phyloP scores from a whole-genome alignment of 192 early-diverging fungal genomes.

The Gryganskiella cystojenkinii region DNA sequence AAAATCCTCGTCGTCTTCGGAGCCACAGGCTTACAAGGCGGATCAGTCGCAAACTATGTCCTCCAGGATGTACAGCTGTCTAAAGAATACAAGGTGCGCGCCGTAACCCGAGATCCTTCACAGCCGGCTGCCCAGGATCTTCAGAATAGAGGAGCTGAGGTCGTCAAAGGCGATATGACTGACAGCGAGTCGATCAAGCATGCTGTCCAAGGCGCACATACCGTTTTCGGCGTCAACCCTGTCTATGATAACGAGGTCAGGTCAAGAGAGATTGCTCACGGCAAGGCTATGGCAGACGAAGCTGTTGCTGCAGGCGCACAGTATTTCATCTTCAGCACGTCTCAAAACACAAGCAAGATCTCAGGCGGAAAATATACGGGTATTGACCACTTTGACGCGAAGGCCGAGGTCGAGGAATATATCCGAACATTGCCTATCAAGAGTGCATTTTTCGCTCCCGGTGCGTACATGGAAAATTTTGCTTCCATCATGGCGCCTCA shows the following conservation, averaged over 20 bases:
- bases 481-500: conserved; percentile 1
- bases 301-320: conserved; percentile 12
- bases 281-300: conserved; percentile 14
- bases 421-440: conserved; percentile 25
- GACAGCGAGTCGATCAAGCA: conserved; percentile 24
- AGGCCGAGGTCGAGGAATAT: conserved; percentile 18
- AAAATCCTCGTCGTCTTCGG: conserved; percentile 35
- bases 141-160: conserved; percentile 17
- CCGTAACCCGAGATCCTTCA: conserved; percentile 16
- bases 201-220: conserved; percentile 30
- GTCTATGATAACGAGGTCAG: conserved; percentile 4
- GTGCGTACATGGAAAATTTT: conserved; percentile 20
- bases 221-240: conserved; percentile 23
- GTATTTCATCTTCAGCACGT: conserved; percentile 26
- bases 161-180: conserved; percentile 19
- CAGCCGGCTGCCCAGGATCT: conserved; percentile 17
- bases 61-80: conserved; percentile 20
- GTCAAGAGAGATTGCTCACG: conserved; percentile 10
- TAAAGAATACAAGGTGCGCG: conserved; percentile 18
- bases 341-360: neutral
- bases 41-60: conserved; percentile 16
- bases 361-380: neutral
- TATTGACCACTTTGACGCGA: neutral
- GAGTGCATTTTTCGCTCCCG: conserved; percentile 22
- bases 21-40: conserved; percentile 34